These are phyloP conservation scores for Mrakia hoshinonis DNA, from an alignment of 768 basidiomycete species.

Conservation along the genomic window DNA sequence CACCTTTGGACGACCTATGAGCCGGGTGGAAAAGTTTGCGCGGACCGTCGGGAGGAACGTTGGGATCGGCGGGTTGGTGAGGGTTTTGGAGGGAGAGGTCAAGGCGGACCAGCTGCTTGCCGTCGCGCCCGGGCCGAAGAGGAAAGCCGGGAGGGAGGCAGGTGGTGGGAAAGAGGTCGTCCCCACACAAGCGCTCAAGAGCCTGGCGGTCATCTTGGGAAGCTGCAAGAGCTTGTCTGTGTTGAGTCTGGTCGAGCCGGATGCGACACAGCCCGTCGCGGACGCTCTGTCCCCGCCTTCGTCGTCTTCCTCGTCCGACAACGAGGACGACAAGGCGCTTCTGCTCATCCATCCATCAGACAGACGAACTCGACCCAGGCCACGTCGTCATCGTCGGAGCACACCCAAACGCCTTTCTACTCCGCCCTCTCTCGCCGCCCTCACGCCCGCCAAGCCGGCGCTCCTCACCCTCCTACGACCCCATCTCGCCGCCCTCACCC, in stretches of 20 bases:
- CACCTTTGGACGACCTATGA: neutral
- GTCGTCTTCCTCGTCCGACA: too few relatives aligned
- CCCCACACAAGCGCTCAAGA: neutral
- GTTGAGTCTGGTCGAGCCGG: neutral
- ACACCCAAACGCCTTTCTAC: too few relatives aligned
- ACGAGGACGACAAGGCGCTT: too few relatives aligned
- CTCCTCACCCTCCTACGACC: neutral
- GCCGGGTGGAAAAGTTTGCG: neutral
- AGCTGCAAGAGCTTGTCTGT: neutral
- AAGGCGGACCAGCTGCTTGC: neutral
- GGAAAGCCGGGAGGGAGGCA: neutral
- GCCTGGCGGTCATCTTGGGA: neutral
- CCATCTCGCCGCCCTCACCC: neutral
- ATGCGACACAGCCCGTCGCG: too few relatives aligned
- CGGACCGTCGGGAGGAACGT: neutral
- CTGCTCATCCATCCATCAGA: too few relatives aligned
- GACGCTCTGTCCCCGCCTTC: too few relatives aligned
- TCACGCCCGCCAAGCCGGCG: neutral
- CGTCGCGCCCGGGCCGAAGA: neutral
- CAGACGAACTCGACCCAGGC: too few relatives aligned
- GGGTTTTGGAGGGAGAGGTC: neutral
- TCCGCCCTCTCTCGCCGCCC: neutral
- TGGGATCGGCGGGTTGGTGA: conserved; percentile 2
- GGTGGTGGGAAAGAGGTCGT: neutral
- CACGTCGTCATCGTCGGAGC: too few relatives aligned